These are phyloP conservation scores for Albugo candida DNA, from an alignment of 352 stramenopile genomes.

Conservation along the genomic window DNA sequence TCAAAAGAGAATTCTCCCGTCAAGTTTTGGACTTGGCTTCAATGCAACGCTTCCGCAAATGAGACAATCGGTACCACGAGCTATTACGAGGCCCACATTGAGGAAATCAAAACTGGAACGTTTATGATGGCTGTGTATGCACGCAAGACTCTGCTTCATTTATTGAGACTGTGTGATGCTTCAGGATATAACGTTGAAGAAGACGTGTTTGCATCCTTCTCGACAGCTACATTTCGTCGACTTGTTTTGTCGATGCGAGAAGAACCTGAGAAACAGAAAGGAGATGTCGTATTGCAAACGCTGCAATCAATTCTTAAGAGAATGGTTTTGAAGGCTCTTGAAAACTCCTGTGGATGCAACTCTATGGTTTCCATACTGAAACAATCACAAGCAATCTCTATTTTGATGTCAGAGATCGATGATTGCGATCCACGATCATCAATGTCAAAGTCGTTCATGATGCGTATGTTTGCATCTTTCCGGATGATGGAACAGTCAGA, in stretches of 20 bases:
- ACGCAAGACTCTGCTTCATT: constrained; percentile 39
- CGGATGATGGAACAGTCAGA: too few species aligned
- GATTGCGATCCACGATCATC: not conserved
- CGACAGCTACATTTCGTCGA: not conserved
- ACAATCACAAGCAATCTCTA: too few species aligned
- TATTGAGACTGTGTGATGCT: constrained; percentile 34
- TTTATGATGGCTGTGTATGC: constrained; percentile 40
- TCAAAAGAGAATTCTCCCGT: constrained; percentile 16
- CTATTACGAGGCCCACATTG: constrained; percentile 33
- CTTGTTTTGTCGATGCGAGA: constrained; percentile 1
- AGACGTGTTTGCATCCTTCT: too few species aligned
- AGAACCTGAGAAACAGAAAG: not conserved
- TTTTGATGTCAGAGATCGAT: too few species aligned
- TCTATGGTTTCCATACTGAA: too few species aligned
- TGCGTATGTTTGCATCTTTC: not conserved
- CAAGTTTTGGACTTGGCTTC: constrained; percentile 25
- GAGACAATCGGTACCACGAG: constrained; percentile 38
- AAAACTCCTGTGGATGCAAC: too few species aligned
- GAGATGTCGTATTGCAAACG: not conserved
- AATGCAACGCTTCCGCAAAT: constrained; percentile 41
- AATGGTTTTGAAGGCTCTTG: not conserved
- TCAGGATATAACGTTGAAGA: constrained; percentile 2
- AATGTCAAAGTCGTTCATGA: constrained; percentile 4
- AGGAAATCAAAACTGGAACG: constrained; percentile 37
- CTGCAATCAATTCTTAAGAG: not conserved